Evolutionary conservation across 2,329 filamentous ascomycete genomes (phyloP).

Genomic region (Trichoderma koningii): DNA sequence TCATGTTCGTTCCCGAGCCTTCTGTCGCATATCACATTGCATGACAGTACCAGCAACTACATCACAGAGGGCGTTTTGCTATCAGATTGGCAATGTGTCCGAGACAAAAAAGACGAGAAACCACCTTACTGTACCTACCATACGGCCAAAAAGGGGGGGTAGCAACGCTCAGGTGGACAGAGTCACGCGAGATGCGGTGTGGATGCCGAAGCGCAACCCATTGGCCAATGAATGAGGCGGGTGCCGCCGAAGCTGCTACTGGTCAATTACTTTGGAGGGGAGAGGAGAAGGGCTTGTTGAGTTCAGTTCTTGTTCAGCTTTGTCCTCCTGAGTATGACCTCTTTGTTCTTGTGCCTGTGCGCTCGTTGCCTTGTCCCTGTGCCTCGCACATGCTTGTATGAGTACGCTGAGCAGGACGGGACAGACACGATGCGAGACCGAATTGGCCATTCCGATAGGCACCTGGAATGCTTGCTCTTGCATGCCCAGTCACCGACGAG

Average conservation of each 20-base stretch:
- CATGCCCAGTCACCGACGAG: not conserved
- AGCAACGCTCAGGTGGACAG: slow-evolving; percentile 22
- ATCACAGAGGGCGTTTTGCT: not conserved
- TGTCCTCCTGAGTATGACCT: not conserved
- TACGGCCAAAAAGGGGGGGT: not conserved
- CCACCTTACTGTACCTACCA: too few relatives aligned
- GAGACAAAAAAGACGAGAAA: not conserved
- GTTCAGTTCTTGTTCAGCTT: not conserved
- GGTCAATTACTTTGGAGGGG: slow-evolving; percentile 16
- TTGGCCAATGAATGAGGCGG: slow-evolving; percentile 25
- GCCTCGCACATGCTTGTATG: too few relatives aligned
- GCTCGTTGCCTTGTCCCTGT: too few relatives aligned
- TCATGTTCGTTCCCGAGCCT: not conserved
- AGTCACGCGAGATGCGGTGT: slow-evolving; percentile 27
- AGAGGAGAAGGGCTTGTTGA: not conserved
- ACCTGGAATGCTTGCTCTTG: too few relatives aligned
- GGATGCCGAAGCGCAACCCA: slow-evolving; percentile 26
- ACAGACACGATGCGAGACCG: too few relatives aligned
- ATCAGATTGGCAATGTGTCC: not conserved
- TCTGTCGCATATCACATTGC: not conserved
- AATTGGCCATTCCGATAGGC: too few relatives aligned
- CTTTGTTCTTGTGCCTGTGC: too few relatives aligned
- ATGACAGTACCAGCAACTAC: not conserved
- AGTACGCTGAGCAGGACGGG: too few relatives aligned
- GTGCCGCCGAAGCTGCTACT: slow-evolving; percentile 18